Percentiles rank a stretch among this genome's conserved stretches.
These are phyloP conservation scores for Chalaropsis ovoidea DNA, from an alignment of 2,329 filamentous ascomycete species.

Conservation along the genomic window DNA sequence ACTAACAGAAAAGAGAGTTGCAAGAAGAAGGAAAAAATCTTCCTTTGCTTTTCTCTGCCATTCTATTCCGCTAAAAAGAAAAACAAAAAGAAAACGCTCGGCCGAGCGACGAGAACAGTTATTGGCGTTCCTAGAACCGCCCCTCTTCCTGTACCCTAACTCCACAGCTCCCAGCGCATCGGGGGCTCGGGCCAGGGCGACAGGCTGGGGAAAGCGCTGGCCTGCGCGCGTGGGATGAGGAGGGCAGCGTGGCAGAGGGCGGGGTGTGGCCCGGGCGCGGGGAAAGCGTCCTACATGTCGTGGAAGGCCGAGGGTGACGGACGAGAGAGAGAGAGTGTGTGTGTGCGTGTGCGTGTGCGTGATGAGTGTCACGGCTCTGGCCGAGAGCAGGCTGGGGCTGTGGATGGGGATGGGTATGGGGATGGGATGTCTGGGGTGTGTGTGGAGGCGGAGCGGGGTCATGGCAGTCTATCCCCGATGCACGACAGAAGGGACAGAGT, in stretches of 20 bases:
- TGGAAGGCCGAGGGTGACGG: no score
- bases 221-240: not conserved
- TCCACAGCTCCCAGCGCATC: not conserved
- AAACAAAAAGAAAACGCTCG: not conserved
- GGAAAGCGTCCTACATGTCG: not conserved
- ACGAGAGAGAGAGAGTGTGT: not conserved
- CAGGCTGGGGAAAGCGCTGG: conserved; percentile 4
- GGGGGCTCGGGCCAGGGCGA: not conserved
- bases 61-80: no score
- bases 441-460: not conserved
- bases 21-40: not conserved
- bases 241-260: not conserved
- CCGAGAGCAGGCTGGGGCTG: not conserved
- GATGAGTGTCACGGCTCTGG: not conserved
- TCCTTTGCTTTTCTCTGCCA: not conserved
- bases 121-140: not conserved
- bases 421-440: not conserved
- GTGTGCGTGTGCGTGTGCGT: not conserved
- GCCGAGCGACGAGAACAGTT: not conserved
- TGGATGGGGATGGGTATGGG: not conserved
- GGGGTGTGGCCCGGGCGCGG: not conserved
- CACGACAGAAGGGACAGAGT: no score
- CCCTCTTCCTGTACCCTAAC: not conserved
- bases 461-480: no score
- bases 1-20: no score